Percentiles rank a stretch among this genome's conserved stretches.
Conservation (phyloP, 1,284 basidiomycete genomes). For the Ganoderma resinaceum region DNA sequence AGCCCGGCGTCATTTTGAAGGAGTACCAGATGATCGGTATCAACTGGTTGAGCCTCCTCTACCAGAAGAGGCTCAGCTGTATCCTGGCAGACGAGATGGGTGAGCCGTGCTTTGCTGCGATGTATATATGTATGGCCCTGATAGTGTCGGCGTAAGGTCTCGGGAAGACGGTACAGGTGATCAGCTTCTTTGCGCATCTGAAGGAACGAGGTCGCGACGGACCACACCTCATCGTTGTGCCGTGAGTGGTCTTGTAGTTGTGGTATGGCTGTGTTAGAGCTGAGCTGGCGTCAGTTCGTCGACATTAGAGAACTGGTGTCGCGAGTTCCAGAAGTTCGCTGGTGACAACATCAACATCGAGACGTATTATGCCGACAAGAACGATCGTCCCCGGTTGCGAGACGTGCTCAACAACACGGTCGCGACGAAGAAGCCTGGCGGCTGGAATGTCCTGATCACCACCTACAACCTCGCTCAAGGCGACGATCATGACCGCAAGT, state of each 20-base stretch:
- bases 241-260: constrained; percentile 61
- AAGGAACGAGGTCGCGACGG: constrained; percentile 82
- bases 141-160: constrained; percentile 57
- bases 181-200: constrained; percentile 92
- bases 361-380: constrained; percentile 94
- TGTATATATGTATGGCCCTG: constrained; percentile 13
- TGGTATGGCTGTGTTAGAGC: background rate
- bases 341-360: constrained; percentile 82
- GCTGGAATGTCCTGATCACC: constrained; percentile 94
- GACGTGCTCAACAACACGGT: constrained; percentile 60
- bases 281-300: constrained; percentile 70
- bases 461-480: constrained; percentile 96
- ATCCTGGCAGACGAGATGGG: constrained; percentile 99
- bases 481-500: constrained; percentile 87
- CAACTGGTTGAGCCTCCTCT: constrained; percentile 95
- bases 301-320: constrained; percentile 97
- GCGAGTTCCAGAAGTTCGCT: constrained; percentile 94
- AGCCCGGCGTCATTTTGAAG: constrained; percentile 82
- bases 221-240: constrained; percentile 94
- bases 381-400: constrained; percentile 83
- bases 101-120: constrained; percentile 45
- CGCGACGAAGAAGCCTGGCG: constrained; percentile 50
- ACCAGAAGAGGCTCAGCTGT: constrained; percentile 84
- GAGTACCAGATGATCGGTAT: constrained; percentile 98
- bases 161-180: constrained; percentile 98